Evolutionary conservation across 2,329 filamentous ascomycete genomes (phyloP), one percentile per base, ranked within the genome.

Genomic region (Ambrosiella cleistominuta): DNA sequence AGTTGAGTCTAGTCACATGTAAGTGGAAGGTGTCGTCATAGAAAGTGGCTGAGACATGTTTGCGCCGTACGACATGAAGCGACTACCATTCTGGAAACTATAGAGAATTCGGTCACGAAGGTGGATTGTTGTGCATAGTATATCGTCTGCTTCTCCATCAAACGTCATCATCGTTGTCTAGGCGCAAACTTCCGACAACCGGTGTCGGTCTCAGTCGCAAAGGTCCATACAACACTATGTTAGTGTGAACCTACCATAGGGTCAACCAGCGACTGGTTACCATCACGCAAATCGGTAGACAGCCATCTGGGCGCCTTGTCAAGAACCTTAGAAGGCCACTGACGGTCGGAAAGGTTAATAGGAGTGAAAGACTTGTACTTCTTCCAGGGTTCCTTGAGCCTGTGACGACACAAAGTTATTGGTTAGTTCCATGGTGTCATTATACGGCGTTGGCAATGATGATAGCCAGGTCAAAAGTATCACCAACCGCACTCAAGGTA

Each of bases 241-340:
- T 17, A 5, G n/a, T 8, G 13, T 15, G 45, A 8, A 67, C 79
- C 64, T 75, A 88, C 86, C 90, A 97, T 96, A 62, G 91, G 90
- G 69, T 95, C 88, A 39, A 88, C 82, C 70, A 95, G 75, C 70
- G 85, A 90, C 75, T 97, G 91, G 75, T 96, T 96, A 59, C 90
- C 91, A 75, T 97, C 91, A 66, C 91, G 78, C 65, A 94, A 73
- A 64, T 93, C 86, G 45, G 88, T 94, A 50, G 86, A 85, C 67
- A 96, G 81, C 90, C 90, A 97, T 66, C 91, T 79, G 40, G 89
- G 90, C 54, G 90, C 80, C 72, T 90, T 93, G 66, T 87, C 80
- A 66, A 96, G 79, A 45, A 79, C 81, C 73, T 86, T 90, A 68
- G 78, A 79, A 9, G 89, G 89, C 89, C 89, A 95, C 85, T 86